A percentile compares a stretch with the other conserved stretches of the same genome.
These are phyloP conservation scores for Colletotrichum higginsianum DNA, from an alignment of 2,329 filamentous ascomycete genomes.

Conservation along the genomic window DNA sequence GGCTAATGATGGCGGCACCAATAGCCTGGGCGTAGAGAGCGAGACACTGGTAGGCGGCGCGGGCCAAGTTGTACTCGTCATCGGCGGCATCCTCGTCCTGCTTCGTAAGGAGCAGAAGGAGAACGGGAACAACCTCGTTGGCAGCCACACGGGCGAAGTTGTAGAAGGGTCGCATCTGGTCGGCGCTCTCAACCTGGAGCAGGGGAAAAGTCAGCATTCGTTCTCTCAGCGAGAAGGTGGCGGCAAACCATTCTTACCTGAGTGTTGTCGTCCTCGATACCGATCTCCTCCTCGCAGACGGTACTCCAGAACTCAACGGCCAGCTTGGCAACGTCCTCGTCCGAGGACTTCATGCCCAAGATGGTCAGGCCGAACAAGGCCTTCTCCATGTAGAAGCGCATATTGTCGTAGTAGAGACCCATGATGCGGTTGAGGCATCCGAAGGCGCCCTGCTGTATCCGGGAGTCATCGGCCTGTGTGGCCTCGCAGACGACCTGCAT, in stretches of 20 bases:
- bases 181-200: constrained; percentile 76
- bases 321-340: constrained; percentile 98
- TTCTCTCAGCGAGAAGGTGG: background rate
- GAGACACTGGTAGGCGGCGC: constrained; percentile 95
- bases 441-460: constrained; percentile 96
- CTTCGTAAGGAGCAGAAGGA: constrained; percentile 90
- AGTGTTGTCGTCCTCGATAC: constrained; percentile 96
- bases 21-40: constrained; percentile 96
- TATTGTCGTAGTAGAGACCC: constrained; percentile 99
- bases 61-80: constrained; percentile 97
- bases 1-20: constrained; percentile 84
- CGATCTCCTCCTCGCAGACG: constrained; percentile 99
- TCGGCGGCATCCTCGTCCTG: constrained; percentile 98
- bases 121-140: constrained; percentile 92
- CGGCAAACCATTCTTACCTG: constrained; percentile 65
- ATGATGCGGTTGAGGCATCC: constrained; percentile 99
- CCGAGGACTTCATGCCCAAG: constrained; percentile 97
- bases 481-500: constrained; percentile 99
- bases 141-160: constrained; percentile 96
- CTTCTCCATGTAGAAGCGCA: constrained; percentile 99
- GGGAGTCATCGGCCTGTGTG: constrained; percentile 90
- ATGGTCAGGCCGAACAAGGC: constrained; percentile 97
- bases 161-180: constrained; percentile 92
- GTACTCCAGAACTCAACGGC: constrained; percentile 99
- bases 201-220: constrained; percentile 31